These are phyloP conservation scores for Alternaria sp. DNA, from an alignment of 2,329 filamentous ascomycete genomes.

Conservation along the genomic window DNA sequence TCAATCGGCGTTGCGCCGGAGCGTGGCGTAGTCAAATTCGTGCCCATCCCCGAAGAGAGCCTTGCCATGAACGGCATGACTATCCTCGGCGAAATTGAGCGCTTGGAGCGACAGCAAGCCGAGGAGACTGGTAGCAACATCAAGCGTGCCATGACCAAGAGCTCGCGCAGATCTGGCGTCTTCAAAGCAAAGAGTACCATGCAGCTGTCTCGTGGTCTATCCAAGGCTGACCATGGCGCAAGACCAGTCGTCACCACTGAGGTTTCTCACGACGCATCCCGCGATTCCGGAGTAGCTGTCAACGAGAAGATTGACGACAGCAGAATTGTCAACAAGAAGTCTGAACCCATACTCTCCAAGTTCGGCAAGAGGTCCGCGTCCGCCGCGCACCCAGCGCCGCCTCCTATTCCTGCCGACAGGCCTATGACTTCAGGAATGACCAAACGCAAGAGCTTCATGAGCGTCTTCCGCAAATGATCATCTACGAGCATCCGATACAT, in stretches of 20 bases:
- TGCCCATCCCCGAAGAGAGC: conserved; percentile 72
- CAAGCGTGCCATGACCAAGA: conserved; percentile 50
- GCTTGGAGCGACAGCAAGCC: conserved; percentile 56
- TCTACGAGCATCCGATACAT: neutral
- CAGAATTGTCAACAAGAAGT: conserved; percentile 31
- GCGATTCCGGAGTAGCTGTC: conserved; percentile 45
- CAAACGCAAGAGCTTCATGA: conserved; percentile 57
- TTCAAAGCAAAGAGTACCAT: conserved; percentile 48
- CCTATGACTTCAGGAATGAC: conserved; percentile 45
- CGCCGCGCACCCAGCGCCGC: conserved; percentile 27
- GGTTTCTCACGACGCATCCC: conserved; percentile 42
- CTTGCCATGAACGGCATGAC: conserved; percentile 75
- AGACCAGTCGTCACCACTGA: conserved; percentile 39
- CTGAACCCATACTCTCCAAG: conserved; percentile 30
- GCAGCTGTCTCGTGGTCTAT: conserved; percentile 43
- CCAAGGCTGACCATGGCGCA: conserved; percentile 35
- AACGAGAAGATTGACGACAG: conserved; percentile 34
- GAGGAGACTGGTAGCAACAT: conserved; percentile 52
- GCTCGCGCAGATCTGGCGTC: conserved; percentile 42
- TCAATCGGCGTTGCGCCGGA: conserved; percentile 69
- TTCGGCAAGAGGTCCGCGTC: conserved; percentile 26
- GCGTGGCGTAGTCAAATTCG: conserved; percentile 76
- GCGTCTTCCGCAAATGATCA: conserved; percentile 49
- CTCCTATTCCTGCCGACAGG: conserved; percentile 41
- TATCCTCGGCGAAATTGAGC: conserved; percentile 70